Evolutionary conservation across 371 early-diverging fungal genomes (phyloP), one percentile per base, ranked within the genome.

Genomic region (Mucor saturninus): DNA sequence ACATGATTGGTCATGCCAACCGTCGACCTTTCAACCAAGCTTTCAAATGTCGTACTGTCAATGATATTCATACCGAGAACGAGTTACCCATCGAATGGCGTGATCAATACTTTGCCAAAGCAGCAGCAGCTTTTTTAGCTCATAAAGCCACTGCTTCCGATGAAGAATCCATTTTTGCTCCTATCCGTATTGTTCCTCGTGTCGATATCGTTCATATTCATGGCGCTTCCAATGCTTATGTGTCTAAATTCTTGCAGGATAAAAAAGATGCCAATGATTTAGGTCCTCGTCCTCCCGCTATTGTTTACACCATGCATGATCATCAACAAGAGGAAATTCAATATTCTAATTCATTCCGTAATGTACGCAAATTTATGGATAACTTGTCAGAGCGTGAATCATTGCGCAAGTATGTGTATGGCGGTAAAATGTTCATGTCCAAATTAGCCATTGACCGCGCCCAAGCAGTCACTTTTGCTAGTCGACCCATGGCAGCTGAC

Each of bases 291-390:
- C 83, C 85, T 1, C 89, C 89, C 32, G 76, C 85, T 6, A 69
- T 89, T 58, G 75, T 89, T 28, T 89, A 89, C 58, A 85, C 89
- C 3, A 73, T 89, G 71, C 83, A 89, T 52, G 84, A 89, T 56
- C 83, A 87, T 52, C 57, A 21, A 21, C 21, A 79, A 15, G 86
- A 87, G 26, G 89, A 89, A 59, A 69, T 86, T 9, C 82, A 83
- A 49, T 85, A 87, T 56, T 74, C 84, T 1, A 84, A 85, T 56
- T 72, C 75, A 9, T 62, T 80, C 26, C 67, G 66, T 9, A 89
- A 84, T 40, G 79, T 86, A 2, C 65, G 73, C 54, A 86, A 83
- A 62, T 89, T 89, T 37, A 65, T 86, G 59, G 73, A 77, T 10
- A 48, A 38, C 6, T 7, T 31, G 37, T 10, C 46, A 37, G 51